Evolutionary conservation across 371 early-diverging fungal genomes (phyloP), one percentile per base, ranked within the genome.

Genomic region (Mortierella sp.): DNA sequence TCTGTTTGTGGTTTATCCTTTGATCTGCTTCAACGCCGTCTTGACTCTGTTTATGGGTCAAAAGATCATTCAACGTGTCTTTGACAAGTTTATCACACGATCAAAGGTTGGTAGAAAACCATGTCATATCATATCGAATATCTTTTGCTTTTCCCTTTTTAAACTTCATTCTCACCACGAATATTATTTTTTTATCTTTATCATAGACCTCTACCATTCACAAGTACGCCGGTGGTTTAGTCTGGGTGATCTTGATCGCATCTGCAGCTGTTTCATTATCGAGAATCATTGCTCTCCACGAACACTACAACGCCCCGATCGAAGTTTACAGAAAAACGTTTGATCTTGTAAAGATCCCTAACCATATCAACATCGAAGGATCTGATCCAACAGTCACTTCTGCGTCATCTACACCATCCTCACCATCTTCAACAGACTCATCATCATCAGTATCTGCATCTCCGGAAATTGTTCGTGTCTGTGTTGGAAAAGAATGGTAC

Each of bases 401-500:
- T 76, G n/a, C 68, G 70, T 15, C 86, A 79, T 38, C 85, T 76
- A 36, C 67, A 77, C 50, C 72, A 3, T 28, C 40, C 40, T 4
- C 45, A 16, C 15, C 15, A 4, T 1, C 32, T 58, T 24, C 32
- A 15, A 28, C 58, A 32, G 58, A 50, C 2, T 22, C 9, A 60
- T 6, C 22, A 13, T 36, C 13, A 41, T 41, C 24, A n/a, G 43
- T 16, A 19, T n/a, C 8, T 9, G 41, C 60, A n/a, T 13, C 15
- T 38, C 22, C 72, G 36, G 69, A 83, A 40, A 43, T 57, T 1
- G 70, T 86, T 28, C 88, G 84, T 22, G 87, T 98, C 9, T 98
- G 98, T 81, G 87, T 97, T 52, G 97, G 96, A 40, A 93, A 92
- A 72, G 99, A 97, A 73, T 98, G 99, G 99, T 93, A 96, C 76